Percentiles rank a stretch among this genome's conserved stretches.
These are phyloP conservation scores for Ganoderma lingzhi DNA, from an alignment of 1,284 basidiomycete species.

Conservation along the genomic window DNA sequence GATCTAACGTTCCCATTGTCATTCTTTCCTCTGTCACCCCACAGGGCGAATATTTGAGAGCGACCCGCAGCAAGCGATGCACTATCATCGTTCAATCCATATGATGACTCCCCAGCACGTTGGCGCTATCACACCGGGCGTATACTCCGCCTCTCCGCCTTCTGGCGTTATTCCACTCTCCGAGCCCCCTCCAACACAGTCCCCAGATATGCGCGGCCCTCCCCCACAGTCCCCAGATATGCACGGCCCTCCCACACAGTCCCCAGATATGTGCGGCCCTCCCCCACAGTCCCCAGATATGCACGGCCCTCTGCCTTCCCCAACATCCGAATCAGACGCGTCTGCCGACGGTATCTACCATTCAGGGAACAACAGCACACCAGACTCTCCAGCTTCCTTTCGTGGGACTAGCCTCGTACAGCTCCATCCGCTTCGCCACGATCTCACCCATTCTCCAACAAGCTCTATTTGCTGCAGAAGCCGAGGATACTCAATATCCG, in stretches of 20 bases:
- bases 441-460: constrained; percentile 79
- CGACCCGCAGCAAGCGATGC: constrained; percentile 50
- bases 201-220: too few species aligned
- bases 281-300: constrained; percentile 79
- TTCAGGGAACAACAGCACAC: constrained; percentile 77
- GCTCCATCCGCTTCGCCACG: constrained; percentile 70
- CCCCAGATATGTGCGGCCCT: constrained; percentile 7
- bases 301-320: constrained; percentile 83
- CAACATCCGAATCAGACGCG: constrained; percentile 85
- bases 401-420: constrained; percentile 78
- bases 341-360: constrained; percentile 82
- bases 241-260: too few species aligned
- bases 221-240: too few species aligned
- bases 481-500: constrained; percentile 73
- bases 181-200: constrained; percentile 50
- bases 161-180: constrained; percentile 61
- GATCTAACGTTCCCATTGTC: constrained; percentile 44
- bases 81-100: constrained; percentile 41
- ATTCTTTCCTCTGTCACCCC: constrained; percentile 39
- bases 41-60: constrained; percentile 63
- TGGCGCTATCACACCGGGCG: constrained; percentile 46
- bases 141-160: constrained; percentile 56
- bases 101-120: constrained; percentile 41
- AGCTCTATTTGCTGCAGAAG: constrained; percentile 72
- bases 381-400: constrained; percentile 78